phyloP scores from a whole-genome alignment of 257 asterid genomes.

The Anisodus tanguticus region DNA sequence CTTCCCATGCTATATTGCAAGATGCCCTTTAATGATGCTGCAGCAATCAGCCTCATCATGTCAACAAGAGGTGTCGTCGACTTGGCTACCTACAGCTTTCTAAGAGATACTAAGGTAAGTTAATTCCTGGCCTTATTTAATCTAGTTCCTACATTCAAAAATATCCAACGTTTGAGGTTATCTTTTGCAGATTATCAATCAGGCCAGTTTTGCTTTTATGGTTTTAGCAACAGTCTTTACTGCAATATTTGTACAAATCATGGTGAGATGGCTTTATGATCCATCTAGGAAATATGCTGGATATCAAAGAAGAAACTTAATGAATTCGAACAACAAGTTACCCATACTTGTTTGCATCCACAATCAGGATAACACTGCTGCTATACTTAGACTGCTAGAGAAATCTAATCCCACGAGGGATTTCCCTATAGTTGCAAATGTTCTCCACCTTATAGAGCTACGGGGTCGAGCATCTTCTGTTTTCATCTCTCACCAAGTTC shows the following conservation, averaged over 20 bases:
- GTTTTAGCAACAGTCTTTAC: slow-evolving; percentile 26
- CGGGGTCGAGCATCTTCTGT: slow-evolving; percentile 36
- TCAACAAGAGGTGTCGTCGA: slow-evolving; percentile 42
- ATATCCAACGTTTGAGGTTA: too few species aligned
- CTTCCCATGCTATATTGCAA: slow-evolving; percentile 33
- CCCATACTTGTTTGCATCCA: slow-evolving; percentile 38
- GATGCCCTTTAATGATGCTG: slow-evolving; percentile 37
- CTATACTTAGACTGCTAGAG: slow-evolving; percentile 32
- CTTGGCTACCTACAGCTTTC: slow-evolving; percentile 33
- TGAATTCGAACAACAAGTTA: slow-evolving; percentile 33
- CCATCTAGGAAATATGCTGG: slow-evolving; percentile 39
- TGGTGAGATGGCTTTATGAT: slow-evolving; percentile 37
- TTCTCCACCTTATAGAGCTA: slow-evolving; percentile 42
- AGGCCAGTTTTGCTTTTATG: slow-evolving; percentile 31
- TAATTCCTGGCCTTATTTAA: background rate
- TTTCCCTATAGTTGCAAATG: slow-evolving; percentile 31
- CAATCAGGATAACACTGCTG: slow-evolving; percentile 32
- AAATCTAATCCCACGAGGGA: slow-evolving; percentile 35
- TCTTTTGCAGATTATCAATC: slow-evolving; percentile 27
- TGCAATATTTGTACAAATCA: slow-evolving; percentile 22
- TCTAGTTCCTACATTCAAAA: background rate
- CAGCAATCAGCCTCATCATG: slow-evolving; percentile 40
- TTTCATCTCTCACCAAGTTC: slow-evolving; percentile 42
- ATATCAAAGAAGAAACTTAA: slow-evolving; percentile 40
- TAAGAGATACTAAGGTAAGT: slow-evolving; percentile 36